These are phyloP conservation scores for Blakeslea trispora DNA, from an alignment of 371 early-diverging fungal genomes.

Conservation along the genomic window DNA sequence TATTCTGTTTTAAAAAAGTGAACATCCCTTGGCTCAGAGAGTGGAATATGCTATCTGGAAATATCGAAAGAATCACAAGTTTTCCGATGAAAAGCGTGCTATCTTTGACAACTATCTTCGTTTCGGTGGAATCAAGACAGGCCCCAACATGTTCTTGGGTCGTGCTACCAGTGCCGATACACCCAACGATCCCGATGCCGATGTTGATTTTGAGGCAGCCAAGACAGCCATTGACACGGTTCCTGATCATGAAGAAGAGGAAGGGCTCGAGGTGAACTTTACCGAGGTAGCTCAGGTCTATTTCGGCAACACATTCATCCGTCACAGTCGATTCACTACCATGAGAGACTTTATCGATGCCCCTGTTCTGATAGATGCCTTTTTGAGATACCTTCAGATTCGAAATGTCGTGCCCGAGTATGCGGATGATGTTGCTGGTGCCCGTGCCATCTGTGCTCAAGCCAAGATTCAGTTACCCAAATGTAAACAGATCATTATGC, in stretches of 20 bases:
- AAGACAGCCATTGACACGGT: slow-evolving; percentile 47
- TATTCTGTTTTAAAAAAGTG: slow-evolving; percentile 28
- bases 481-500: slow-evolving; percentile 39
- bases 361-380: slow-evolving; percentile 49
- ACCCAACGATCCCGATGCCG: slow-evolving; percentile 43
- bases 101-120: slow-evolving; percentile 56
- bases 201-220: slow-evolving; percentile 52
- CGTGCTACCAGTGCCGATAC: slow-evolving; percentile 40
- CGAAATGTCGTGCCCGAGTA: slow-evolving; percentile 61
- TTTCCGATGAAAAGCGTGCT: slow-evolving; percentile 34
- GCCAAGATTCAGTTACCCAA: slow-evolving; percentile 56
- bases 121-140: slow-evolving; percentile 58
- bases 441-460: slow-evolving; percentile 42
- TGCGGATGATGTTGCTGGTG: slow-evolving; percentile 47
- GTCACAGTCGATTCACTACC: slow-evolving; percentile 43
- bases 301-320: slow-evolving; percentile 53
- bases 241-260: slow-evolving; percentile 47
- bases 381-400: slow-evolving; percentile 57
- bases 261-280: slow-evolving; percentile 50
- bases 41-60: slow-evolving; percentile 61
- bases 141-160: slow-evolving; percentile 59
- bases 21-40: slow-evolving; percentile 47
- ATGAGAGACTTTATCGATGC: slow-evolving; percentile 49
- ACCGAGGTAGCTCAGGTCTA: slow-evolving; percentile 60
- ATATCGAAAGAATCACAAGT: slow-evolving; percentile 59